Evolutionary conservation across 306 rosid genomes (phyloP).

Genomic region (Pyrus bretschneideri): DNA sequence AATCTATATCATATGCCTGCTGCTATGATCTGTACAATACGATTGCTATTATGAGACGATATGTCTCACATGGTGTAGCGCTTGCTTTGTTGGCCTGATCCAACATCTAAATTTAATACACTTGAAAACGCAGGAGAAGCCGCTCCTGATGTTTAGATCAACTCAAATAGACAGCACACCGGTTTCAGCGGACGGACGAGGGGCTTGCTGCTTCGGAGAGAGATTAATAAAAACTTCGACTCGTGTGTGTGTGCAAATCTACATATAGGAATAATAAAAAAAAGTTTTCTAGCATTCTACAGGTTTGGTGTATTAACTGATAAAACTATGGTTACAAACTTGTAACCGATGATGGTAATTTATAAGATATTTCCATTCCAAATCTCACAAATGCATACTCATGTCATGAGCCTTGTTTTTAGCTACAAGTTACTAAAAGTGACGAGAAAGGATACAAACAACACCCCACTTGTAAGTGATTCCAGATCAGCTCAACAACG

Average conservation of each 20-base stretch:
- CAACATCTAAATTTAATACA: not conserved
- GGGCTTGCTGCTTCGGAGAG: not conserved
- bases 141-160: not conserved
- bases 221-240: not conserved
- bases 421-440: too few species aligned
- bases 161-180: not conserved
- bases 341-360: not conserved
- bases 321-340: not conserved
- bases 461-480: not conserved
- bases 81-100: not conserved
- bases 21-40: not conserved
- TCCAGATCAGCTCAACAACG: not conserved
- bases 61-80: not conserved
- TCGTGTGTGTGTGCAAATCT: not conserved
- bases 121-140: conserved; percentile 23
- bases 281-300: not conserved
- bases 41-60: not conserved
- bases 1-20: not conserved
- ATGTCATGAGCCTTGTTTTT: too few species aligned
- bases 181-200: too few species aligned
- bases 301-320: not conserved
- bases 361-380: not conserved
- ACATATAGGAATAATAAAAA: not conserved
- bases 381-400: not conserved
- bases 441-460: too few species aligned